These are phyloP conservation scores for Eucalyptus marginata DNA, from an alignment of 345 rosid genomes.

Conservation along the genomic window DNA sequence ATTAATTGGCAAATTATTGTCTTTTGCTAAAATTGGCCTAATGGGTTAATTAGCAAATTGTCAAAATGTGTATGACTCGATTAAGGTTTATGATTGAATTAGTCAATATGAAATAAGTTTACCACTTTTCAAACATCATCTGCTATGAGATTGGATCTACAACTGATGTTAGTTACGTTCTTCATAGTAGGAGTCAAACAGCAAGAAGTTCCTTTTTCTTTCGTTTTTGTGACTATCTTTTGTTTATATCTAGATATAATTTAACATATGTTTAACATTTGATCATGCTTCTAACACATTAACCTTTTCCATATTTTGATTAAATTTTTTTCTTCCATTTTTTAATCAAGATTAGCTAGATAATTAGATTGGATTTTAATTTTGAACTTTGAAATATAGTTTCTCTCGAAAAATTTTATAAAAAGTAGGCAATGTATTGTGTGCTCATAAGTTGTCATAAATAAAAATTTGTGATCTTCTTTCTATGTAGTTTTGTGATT, in stretches of 20 bases:
- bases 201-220: fast-evolving
- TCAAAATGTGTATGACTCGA: fast-evolving
- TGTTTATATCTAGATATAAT: not conserved
- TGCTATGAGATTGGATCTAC: not conserved
- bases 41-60: too few species aligned
- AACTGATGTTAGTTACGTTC: fast-evolving
- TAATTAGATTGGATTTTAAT: not conserved
- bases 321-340: not conserved
- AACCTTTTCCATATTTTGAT: not conserved
- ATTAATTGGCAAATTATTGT: fast-evolving
- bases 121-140: fast-evolving
- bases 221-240: not conserved
- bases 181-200: not conserved
- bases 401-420: not conserved
- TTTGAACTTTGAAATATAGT: not conserved
- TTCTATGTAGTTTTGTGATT: not conserved
- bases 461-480: fast-evolving
- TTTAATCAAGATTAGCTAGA: not conserved
- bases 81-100: too few species aligned
- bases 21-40: fast-evolving
- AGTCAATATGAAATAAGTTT: too few species aligned
- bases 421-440: not conserved
- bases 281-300: not conserved
- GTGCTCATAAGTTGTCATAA: too few species aligned
- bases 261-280: too few species aligned